Conservation (phyloP, 2,329 filamentous ascomycete species). For the Ceratocystis harringtonii region DNA sequence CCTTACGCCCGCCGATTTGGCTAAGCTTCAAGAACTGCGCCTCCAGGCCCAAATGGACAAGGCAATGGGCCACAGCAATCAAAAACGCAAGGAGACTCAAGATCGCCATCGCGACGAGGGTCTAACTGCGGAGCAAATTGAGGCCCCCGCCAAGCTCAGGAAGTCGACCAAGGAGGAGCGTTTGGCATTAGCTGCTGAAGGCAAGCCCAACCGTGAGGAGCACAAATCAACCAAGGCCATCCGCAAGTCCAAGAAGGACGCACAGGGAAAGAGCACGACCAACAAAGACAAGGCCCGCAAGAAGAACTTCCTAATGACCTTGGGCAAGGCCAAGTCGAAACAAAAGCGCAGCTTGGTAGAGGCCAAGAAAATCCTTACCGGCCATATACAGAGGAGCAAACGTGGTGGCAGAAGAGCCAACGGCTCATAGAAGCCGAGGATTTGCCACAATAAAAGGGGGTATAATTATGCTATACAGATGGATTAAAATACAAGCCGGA, state of each 20-base stretch:
- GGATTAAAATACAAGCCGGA: not conserved
- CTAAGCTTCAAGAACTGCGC: conserved; percentile 81
- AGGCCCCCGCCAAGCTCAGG: conserved; percentile 65
- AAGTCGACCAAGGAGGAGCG: conserved; percentile 85
- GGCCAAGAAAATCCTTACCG: conserved; percentile 63
- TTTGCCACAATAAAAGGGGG: too few species aligned
- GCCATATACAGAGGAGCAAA: conserved; percentile 70
- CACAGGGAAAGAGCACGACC: conserved; percentile 85
- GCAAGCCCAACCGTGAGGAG: conserved; percentile 60
- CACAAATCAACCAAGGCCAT: conserved; percentile 78
- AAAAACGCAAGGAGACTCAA: conserved; percentile 34
- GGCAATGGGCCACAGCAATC: conserved; percentile 31
- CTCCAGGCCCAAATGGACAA: conserved; percentile 57
- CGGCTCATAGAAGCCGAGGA: conserved; percentile 23
- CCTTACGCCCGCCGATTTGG: conserved; percentile 88
- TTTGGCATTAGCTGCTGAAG: conserved; percentile 66
- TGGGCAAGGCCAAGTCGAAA: conserved; percentile 91
- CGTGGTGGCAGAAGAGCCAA: conserved; percentile 73
- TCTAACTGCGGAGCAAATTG: conserved; percentile 80
- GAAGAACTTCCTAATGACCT: conserved; percentile 98
- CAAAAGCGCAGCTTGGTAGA: conserved; percentile 86
- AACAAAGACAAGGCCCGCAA: conserved; percentile 92
- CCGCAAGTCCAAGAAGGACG: conserved; percentile 72
- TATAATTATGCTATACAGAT: not conserved
- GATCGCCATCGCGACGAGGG: conserved; percentile 69